Evolutionary conservation across 345 rosid genomes (phyloP), one percentile per base, ranked within the genome.

Genomic region (Lepidium africanum): DNA sequence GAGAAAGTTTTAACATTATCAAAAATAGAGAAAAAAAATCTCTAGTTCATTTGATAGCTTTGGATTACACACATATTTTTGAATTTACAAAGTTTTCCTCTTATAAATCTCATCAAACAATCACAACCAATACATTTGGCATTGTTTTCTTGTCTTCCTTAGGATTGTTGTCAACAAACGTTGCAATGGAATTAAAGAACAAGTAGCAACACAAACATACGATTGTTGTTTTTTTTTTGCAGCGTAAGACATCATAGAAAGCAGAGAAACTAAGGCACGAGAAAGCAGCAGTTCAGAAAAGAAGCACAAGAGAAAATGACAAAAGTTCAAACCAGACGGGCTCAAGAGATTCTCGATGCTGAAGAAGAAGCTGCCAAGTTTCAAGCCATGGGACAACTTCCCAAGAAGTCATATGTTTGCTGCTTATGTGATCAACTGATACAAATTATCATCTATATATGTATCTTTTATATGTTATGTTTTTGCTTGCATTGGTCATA

Each of bases 301-400:
- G 61, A 79, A 59, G 92, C 96, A 53, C 94, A 82, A 79, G 90
- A 88, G 42, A 85, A 85, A 75, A 83, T 77, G 73, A 96, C 92
- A 27, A 59, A 70, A 37, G 86, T 89, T 47, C 92, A 89, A 67
- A 90, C 96, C 50, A 74, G 63, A 65, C 87, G 83, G 0, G 87
- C 88, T 25, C 88, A 87, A 85, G 85, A 87, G 70, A 1, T 86
- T 12, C 86, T 94, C 5, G 80, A 85, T 59, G 92, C 91, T 0
- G 97, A 87, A 80, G 97, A 94, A 65, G 71, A 41, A 63, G 92
- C 95, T 60, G 97, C 90, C 11, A 87, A 80, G 73, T 76, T 80
- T 75, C 91, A 86, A 5, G 95, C 96, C 14, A 83, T 82, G 2
- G 89, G 92, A 9, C 74, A 78, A 21, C 99, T 76, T 46, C 99